These are phyloP conservation scores for Acacia melanoxylon DNA, from an alignment of 306 rosid genomes.

Conservation along the genomic window DNA sequence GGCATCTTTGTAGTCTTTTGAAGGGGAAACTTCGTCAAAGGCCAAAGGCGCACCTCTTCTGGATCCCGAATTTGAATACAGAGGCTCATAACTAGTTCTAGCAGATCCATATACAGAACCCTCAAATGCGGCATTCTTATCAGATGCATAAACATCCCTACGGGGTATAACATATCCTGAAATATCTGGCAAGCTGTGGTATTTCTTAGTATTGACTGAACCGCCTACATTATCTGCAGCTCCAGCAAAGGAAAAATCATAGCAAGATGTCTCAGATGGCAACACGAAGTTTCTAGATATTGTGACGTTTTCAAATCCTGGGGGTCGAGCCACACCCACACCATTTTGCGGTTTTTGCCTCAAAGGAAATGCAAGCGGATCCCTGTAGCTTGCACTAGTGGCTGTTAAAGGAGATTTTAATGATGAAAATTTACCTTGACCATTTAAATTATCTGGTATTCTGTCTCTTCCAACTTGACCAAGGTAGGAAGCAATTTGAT, in stretches of 20 bases:
- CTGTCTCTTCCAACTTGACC: constrained; percentile 50
- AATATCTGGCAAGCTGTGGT: constrained; percentile 86
- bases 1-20: constrained; percentile 50
- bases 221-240: constrained; percentile 46
- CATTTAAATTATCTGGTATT: constrained; percentile 52
- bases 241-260: constrained; percentile 51
- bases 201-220: constrained; percentile 73
- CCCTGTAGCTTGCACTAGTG: constrained; percentile 56
- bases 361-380: constrained; percentile 58
- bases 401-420: constrained; percentile 48
- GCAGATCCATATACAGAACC: constrained; percentile 51
- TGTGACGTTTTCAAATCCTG: constrained; percentile 52
- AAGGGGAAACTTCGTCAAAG: constrained; percentile 76
- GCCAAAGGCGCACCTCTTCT: constrained; percentile 62
- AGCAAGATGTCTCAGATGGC: constrained; percentile 59
- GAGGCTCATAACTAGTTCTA: constrained; percentile 43
- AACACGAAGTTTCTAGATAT: constrained; percentile 57
- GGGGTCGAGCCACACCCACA: constrained; percentile 52
- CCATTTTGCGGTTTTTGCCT: constrained; percentile 73
- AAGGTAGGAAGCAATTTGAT: constrained; percentile 65
- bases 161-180: constrained; percentile 52
- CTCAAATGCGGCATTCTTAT: constrained; percentile 59
- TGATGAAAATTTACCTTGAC: constrained; percentile 48
- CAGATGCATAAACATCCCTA: constrained; percentile 51
- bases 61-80: constrained; percentile 51